phyloP scores from a whole-genome alignment of 2,329 filamentous ascomycete genomes.

The Lasiodiplodia hormozganensis region DNA sequence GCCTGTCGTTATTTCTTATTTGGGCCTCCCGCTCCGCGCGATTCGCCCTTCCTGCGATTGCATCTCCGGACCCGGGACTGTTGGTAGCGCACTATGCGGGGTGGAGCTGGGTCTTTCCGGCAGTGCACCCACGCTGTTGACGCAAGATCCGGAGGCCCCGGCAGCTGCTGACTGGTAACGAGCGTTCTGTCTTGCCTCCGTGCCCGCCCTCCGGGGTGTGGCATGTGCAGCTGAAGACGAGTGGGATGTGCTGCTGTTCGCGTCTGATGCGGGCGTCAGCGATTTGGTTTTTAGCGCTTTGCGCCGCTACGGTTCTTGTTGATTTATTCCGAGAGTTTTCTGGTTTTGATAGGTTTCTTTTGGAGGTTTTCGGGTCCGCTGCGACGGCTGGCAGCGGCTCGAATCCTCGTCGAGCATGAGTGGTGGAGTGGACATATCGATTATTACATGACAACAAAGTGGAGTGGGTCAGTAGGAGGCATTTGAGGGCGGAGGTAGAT shows the following conservation, averaged over 20 bases:
- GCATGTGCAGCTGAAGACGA: slow-evolving; percentile 39
- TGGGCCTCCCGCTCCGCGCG: slow-evolving; percentile 34
- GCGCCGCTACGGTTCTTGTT: slow-evolving; percentile 44
- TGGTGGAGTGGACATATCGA: background rate
- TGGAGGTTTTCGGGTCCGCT: slow-evolving; percentile 16
- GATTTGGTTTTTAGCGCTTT: slow-evolving; percentile 46
- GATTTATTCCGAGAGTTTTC: slow-evolving; percentile 37
- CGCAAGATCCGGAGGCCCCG: slow-evolving; percentile 33
- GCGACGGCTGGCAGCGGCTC: slow-evolving; percentile 21
- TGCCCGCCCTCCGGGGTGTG: slow-evolving; percentile 14
- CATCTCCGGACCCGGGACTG: slow-evolving; percentile 47
- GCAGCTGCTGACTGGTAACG: slow-evolving; percentile 50
- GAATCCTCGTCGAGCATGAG: slow-evolving; percentile 30
- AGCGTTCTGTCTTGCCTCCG: slow-evolving; percentile 50
- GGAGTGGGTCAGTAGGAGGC: slow-evolving; percentile 17
- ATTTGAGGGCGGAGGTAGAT: slow-evolving; percentile 17
- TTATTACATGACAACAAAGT: slow-evolving; percentile 17
- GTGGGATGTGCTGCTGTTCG: slow-evolving; percentile 38
- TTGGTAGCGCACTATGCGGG: slow-evolving; percentile 39
- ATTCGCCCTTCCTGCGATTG: slow-evolving; percentile 44
- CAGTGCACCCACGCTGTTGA: slow-evolving; percentile 8
- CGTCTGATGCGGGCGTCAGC: slow-evolving; percentile 36
- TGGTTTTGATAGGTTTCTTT: slow-evolving; percentile 3
- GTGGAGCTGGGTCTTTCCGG: slow-evolving; percentile 31
- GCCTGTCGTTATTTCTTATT: slow-evolving; percentile 35